Percentiles rank a stretch among this genome's conserved stretches.
Conservation (phyloP, 2,329 filamentous ascomycete species). For the Fusarium bulbicola region DNA sequence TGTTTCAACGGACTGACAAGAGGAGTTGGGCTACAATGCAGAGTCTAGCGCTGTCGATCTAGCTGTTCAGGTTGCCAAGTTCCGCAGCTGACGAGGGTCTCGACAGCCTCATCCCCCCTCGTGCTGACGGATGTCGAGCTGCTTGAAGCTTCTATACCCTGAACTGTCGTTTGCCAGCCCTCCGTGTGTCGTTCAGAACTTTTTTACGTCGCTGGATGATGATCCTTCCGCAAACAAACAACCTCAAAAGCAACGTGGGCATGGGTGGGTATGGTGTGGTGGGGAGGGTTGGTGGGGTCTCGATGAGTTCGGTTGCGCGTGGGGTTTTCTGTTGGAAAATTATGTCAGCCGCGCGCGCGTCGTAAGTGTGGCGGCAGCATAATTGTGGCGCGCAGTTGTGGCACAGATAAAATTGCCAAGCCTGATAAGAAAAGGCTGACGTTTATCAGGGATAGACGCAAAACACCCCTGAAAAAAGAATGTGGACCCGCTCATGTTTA, state of each 20-base stretch:
- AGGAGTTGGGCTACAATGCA: slow-evolving; percentile 21
- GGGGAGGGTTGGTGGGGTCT: slow-evolving; percentile 1
- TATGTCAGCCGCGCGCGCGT: background rate
- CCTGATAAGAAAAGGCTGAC: slow-evolving; percentile 12
- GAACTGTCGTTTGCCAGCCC: background rate
- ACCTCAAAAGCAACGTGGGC: slow-evolving; percentile 26
- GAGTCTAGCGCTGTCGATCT: slow-evolving; percentile 22
- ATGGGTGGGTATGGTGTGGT: slow-evolving; percentile 9
- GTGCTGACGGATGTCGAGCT: background rate
- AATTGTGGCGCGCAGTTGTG: background rate
- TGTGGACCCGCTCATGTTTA: slow-evolving; percentile 24
- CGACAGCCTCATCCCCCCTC: background rate
- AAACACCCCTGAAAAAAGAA: slow-evolving; percentile 37
- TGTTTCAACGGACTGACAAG: slow-evolving; percentile 36
- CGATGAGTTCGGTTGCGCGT: slow-evolving; percentile 3
- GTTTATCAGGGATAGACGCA: background rate
- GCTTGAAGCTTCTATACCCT: background rate
- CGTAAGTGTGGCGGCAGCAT: background rate
- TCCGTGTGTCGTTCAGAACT: background rate
- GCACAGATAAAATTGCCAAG: background rate
- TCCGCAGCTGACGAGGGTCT: background rate
- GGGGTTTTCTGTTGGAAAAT: background rate
- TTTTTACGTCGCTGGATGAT: slow-evolving; percentile 3
- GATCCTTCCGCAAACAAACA: slow-evolving; percentile 23
- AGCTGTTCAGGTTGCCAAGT: background rate